A percentile compares a stretch with the other conserved stretches of the same genome.
phyloP scores from a whole-genome alignment of 192 early-diverging fungal genomes.

The Podila clonocystis region DNA sequence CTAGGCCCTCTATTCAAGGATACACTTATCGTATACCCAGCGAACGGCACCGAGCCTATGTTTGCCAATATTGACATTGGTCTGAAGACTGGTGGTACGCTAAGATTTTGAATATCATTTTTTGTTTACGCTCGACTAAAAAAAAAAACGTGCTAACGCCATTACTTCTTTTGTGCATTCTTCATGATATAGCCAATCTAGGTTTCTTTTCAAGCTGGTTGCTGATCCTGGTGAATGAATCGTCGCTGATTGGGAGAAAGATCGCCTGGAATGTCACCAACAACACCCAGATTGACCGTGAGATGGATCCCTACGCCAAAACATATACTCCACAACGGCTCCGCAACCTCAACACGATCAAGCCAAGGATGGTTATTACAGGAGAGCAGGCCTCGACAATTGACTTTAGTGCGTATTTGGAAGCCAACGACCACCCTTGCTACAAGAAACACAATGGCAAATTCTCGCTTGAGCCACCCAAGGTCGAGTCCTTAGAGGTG shows the following conservation, averaged over 20 bases:
- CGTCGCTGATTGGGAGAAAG: conserved; percentile 37
- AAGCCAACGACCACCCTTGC: conserved; percentile 31
- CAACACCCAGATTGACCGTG: conserved; percentile 39
- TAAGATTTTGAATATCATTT: neutral
- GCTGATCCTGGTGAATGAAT: conserved; percentile 40
- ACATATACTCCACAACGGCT: conserved; percentile 26
- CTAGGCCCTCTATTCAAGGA: conserved; percentile 18
- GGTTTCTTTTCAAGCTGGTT: conserved; percentile 49
- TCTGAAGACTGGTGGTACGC: conserved; percentile 30
- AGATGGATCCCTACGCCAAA: conserved; percentile 48
- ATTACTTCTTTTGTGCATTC: neutral
- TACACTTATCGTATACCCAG: conserved; percentile 31
- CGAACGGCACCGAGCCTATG: conserved; percentile 46
- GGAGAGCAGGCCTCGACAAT: conserved; percentile 38
- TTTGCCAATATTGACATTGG: conserved; percentile 46
- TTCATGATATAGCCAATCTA: conserved; percentile 23
- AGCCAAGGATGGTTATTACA: conserved; percentile 33
- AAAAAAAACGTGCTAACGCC: neutral
- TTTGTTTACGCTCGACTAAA: neutral
- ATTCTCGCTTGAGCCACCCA: conserved; percentile 35
- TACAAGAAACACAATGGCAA: conserved; percentile 49
- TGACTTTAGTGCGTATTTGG: conserved; percentile 38
- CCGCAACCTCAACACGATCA: conserved; percentile 33
- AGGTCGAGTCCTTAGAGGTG: conserved; percentile 30
- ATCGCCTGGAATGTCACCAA: conserved; percentile 50